Percentiles rank a stretch among this genome's conserved stretches.
These are phyloP conservation scores for Eimeria falciformis DNA, from an alignment of 169 alveolate genomes.

Conservation along the genomic window DNA sequence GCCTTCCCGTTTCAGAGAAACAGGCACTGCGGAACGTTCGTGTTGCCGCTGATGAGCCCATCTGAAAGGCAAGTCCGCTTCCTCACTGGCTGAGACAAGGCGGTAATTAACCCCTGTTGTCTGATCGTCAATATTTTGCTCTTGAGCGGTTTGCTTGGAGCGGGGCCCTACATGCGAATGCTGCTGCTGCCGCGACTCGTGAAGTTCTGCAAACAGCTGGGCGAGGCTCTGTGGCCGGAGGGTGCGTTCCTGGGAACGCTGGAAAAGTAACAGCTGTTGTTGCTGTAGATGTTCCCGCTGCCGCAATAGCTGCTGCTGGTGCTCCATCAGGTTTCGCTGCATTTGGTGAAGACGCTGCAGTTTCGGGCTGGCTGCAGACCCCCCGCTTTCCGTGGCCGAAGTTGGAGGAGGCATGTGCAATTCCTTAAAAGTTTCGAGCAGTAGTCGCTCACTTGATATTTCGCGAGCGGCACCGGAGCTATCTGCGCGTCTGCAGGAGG, in stretches of 20 bases:
- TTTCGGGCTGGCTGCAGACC: too few species aligned
- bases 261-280: constrained; percentile 52
- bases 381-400: not conserved
- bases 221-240: constrained; percentile 45
- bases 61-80: too few species aligned
- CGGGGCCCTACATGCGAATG: constrained; percentile 17
- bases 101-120: not conserved
- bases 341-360: constrained; percentile 32
- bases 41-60: too few species aligned
- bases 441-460: not conserved
- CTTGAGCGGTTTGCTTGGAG: not conserved
- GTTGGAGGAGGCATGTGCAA: not conserved
- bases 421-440: not conserved
- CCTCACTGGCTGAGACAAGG: constrained; percentile 5
- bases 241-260: constrained; percentile 60
- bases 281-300: constrained; percentile 47
- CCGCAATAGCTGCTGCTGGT: constrained; percentile 63
- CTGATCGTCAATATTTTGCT: constrained; percentile 25
- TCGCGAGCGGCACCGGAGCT: too few species aligned
- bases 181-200: constrained; percentile 55
- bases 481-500: too few species aligned
- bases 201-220: constrained; percentile 45
- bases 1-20: not conserved
- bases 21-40: not conserved
- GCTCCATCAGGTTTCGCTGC: constrained; percentile 41